phyloP scores from a whole-genome alignment of 2,329 filamentous ascomycete species.

The Colletotrichum magnum region DNA sequence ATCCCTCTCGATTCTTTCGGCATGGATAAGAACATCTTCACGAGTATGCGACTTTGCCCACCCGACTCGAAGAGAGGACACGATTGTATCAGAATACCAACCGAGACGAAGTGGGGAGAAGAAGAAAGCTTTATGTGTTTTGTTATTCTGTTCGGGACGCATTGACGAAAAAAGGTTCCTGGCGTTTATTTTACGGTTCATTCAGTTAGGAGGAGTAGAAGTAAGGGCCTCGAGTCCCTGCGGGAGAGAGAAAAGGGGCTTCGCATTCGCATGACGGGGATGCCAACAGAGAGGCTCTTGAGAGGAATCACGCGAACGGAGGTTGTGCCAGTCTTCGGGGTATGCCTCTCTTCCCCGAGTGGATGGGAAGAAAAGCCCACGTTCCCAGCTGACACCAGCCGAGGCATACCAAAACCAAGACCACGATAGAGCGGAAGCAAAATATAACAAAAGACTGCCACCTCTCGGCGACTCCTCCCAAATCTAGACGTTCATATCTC shows the following conservation, averaged over 20 bases:
- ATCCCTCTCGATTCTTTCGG: neutral
- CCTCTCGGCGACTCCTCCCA: neutral
- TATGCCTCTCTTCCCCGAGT: conserved; percentile 21
- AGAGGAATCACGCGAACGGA: neutral
- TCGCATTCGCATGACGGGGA: conserved; percentile 22
- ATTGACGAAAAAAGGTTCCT: neutral
- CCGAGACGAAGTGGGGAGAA: too few species aligned
- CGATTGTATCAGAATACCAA: neutral
- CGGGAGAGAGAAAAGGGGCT: neutral
- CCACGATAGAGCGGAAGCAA: conserved; percentile 2
- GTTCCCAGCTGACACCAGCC: conserved; percentile 24
- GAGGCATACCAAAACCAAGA: neutral
- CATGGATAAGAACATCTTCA: neutral
- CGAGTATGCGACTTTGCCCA: too few species aligned
- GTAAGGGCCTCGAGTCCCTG: too few species aligned
- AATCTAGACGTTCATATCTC: too few species aligned
- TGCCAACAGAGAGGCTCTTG: neutral
- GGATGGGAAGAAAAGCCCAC: neutral
- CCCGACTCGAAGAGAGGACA: neutral
- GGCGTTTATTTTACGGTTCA: conserved; percentile 30
- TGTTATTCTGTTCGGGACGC: too few species aligned
- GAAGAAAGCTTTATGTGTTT: too few species aligned
- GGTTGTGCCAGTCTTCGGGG: conserved; percentile 4
- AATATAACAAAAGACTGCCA: neutral
- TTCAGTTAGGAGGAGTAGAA: neutral